Evolutionary conservation across 495 filamentous ascomycete genomes (phyloP).

Genomic region (Trichodelitschia bisporula): DNA sequence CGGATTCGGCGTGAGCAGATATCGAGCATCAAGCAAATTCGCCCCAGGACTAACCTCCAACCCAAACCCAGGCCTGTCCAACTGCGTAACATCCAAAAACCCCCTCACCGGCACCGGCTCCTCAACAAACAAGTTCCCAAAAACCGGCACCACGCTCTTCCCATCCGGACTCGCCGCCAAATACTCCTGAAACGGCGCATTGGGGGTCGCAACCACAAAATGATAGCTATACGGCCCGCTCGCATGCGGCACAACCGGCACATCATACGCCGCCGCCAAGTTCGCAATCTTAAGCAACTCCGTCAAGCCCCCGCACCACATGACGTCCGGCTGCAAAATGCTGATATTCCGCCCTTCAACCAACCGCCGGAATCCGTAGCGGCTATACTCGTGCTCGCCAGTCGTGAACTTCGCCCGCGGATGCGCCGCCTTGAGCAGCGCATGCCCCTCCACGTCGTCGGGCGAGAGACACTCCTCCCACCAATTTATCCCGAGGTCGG

Average conservation of each 20-base stretch:
- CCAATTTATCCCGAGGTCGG: constrained; percentile 77
- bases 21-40: constrained; percentile 46
- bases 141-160: constrained; percentile 67
- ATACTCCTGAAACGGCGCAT: constrained; percentile 86
- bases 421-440: constrained; percentile 66
- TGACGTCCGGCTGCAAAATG: constrained; percentile 85
- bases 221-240: constrained; percentile 87
- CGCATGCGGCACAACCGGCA: constrained; percentile 83
- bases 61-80: constrained; percentile 82
- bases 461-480: constrained; percentile 84
- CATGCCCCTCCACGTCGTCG: constrained; percentile 76
- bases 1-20: constrained; percentile 50
- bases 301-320: constrained; percentile 88
- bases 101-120: constrained; percentile 73
- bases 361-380: constrained; percentile 82
- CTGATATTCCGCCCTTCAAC: constrained; percentile 79
- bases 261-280: constrained; percentile 75
- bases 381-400: constrained; percentile 80
- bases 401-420: constrained; percentile 86
- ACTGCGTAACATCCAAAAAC: constrained; percentile 45
- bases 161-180: constrained; percentile 79
- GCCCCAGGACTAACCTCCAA: constrained; percentile 62
- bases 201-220: constrained; percentile 73
- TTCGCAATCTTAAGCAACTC: constrained; percentile 75
- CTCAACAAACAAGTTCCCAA: constrained; percentile 73